Conservation (phyloP, 768 basidiomycete genomes). For the Cyclocybe cylindracea region DNA sequence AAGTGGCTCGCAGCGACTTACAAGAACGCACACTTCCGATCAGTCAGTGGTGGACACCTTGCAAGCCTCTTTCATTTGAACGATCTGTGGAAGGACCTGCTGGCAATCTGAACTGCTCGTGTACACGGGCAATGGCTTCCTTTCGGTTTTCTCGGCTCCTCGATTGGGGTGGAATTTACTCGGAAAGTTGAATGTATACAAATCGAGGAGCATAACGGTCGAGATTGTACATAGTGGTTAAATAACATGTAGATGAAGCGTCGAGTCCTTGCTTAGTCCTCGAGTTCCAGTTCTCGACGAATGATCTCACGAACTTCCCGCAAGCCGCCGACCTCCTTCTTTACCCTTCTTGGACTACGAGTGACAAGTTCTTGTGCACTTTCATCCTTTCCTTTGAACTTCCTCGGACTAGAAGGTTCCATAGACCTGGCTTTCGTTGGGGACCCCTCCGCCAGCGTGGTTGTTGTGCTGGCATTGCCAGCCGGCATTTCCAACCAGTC, state of each 20-base stretch:
- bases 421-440: constrained; percentile 39
- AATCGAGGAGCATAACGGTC: constrained; percentile 19
- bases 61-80: constrained; percentile 45
- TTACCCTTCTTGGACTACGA: constrained; percentile 74
- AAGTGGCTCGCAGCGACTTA: constrained; percentile 50
- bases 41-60: constrained; percentile 52
- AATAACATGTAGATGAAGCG: constrained; percentile 31
- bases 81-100: constrained; percentile 43
- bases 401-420: constrained; percentile 51
- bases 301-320: constrained; percentile 83
- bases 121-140: background rate
- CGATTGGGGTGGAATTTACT: background rate
- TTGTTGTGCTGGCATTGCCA: constrained; percentile 23
- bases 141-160: background rate
- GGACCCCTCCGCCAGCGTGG: constrained; percentile 27
- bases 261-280: constrained; percentile 43
- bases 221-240: constrained; percentile 20
- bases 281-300: constrained; percentile 71
- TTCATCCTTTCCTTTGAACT: constrained; percentile 49
- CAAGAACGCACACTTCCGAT: constrained; percentile 40
- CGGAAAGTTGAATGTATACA: constrained; percentile 1
- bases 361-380: constrained; percentile 62
- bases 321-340: constrained; percentile 70
- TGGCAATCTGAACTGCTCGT: constrained; percentile 16
- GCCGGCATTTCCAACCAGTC: constrained; percentile 69